Base-by-base conservation (phyloP, 208 protist species). In the Crithidia expoeki region DNA sequence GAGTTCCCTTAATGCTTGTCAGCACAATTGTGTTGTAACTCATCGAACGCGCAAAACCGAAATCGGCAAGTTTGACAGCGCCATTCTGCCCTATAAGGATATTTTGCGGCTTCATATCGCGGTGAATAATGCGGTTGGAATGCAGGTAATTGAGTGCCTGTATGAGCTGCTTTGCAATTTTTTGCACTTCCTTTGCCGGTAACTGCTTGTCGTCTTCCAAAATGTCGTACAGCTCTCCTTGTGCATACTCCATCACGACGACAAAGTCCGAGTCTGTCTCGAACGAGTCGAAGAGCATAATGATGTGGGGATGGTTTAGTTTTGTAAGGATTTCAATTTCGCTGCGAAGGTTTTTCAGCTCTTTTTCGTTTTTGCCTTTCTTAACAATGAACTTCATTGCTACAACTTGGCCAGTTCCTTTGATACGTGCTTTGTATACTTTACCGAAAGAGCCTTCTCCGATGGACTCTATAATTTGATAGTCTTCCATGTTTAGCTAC, bases 311-410 rank as follows among this genome's bases (percentile, higher is more conserved):
- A 80, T 99, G 98, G 70, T 98, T 92, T 23, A 99, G 76, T 42
- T 92, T 94, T 3, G 84, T 96, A 63, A 99, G 79, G 62, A 99
- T 99, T 33, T 98, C 94, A 30, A 99, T 98, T 72, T 99, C 98
- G 59, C 86, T 90, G 25, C 94, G 83, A 23, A 99, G 71, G 47
- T 88, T 97, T 7, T 88, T 80, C 23, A 98, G 84, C 66, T 98
- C 96, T 53, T 98, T 97, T 21, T 98, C 89, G 53, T 90, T 96
- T 77, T 98, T 98, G 1, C 94, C 93, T 32, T 90, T 97, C 60
- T 99, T 99, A 21, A 86, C 47, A 52, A 99, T 99, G 64, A 98
- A 98, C 78, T 99, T 99, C 76, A 99, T 96, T n/a, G 98, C 98
- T n/a, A 99, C 97, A 52, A 98, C 83, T 61, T 98, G 90, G 1